Evolutionary conservation across 371 early-diverging fungal species (phyloP).

Genomic region (Umbelopsis sp.): DNA sequence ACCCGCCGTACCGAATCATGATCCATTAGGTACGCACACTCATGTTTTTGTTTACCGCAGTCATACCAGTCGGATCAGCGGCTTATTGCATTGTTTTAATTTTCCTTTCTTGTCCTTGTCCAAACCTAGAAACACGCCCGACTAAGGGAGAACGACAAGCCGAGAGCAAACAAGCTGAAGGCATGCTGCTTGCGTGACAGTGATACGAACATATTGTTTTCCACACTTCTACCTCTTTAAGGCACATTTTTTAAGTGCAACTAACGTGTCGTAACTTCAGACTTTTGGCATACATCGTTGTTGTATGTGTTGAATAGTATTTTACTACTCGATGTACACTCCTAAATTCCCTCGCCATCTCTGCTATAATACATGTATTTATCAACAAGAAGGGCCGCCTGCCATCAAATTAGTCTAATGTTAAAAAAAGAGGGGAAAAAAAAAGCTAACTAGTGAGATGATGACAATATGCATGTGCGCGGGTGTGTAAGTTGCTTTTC

Average conservation of each 20-base stretch:
- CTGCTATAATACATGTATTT: slow-evolving; percentile 15
- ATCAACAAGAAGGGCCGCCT: background rate
- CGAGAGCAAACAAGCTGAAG: slow-evolving; percentile 8
- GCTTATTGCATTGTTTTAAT: background rate
- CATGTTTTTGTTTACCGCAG: background rate
- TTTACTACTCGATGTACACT: no score
- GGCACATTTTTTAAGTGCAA: no score
- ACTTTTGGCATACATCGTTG: no score
- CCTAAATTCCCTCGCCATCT: background rate
- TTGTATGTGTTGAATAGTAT: no score
- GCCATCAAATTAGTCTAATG: no score
- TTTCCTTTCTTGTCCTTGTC: background rate
- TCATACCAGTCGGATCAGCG: no score
- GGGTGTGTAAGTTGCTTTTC: background rate
- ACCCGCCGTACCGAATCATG: slow-evolving; percentile 44
- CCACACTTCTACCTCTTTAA: no score
- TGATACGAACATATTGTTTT: background rate
- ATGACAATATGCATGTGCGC: background rate
- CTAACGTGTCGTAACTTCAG: no score
- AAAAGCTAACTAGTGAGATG: no score
- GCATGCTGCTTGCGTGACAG: background rate
- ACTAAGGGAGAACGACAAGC: background rate
- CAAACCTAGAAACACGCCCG: background rate
- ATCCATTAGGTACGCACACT: slow-evolving; percentile 13
- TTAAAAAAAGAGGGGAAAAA: no score